Base-by-base conservation (phyloP, 1,284 basidiomycete genomes). In the Ustilago bromivora region DNA sequence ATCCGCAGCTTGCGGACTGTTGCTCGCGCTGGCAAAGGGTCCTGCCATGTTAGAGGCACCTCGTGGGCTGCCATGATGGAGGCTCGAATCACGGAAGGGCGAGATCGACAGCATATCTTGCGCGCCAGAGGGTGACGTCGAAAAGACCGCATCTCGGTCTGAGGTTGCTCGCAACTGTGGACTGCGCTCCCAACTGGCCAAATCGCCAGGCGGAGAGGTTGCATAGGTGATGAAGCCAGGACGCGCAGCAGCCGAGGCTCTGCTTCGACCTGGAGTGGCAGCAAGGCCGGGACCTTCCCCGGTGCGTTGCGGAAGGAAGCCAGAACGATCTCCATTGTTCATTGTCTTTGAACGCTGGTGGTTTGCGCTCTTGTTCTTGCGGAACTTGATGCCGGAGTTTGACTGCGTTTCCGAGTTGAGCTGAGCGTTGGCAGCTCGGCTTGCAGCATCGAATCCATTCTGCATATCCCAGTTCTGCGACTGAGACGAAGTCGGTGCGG, bases 31-130 rank as follows among this genome's bases (percentile, higher is more conserved):
- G 15, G 69, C 58, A 40, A 57, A 68, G 0, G 58, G 49, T 9
- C 62, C 66, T 19, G 59, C 66, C 1, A 57, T 35, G 43, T 63
- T 54, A 15, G 68, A 64, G 1, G 61, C 57, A 15, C 61, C 61
- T 19, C 73, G 65, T 10, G 65, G 61, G 34, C 61, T 65, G 31
- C 55, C 65, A n/a, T 76, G 65, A 23, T 71, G 61, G 32, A 71
- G 54, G 59, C 69, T 68, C 55, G 69, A 68, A 41, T 69, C 66
- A 23, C 69, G 69, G 66, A 76, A 76, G 8, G 74, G 69, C 46
- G 74, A 76, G 47, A 54, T 69, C 34, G 66, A 71, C 13, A 76
- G 66, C 73, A 71, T 64, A 34, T 76, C 73, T 52, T 71, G 67
- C 6, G 65, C 69, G 19, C 55, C 60, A 15, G 52, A 38, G 0